A percentile compares a stretch with the other conserved stretches of the same genome.
Conservation (phyloP, 192 early-diverging fungal species). For the Phycomyces blakesleeanus region DNA sequence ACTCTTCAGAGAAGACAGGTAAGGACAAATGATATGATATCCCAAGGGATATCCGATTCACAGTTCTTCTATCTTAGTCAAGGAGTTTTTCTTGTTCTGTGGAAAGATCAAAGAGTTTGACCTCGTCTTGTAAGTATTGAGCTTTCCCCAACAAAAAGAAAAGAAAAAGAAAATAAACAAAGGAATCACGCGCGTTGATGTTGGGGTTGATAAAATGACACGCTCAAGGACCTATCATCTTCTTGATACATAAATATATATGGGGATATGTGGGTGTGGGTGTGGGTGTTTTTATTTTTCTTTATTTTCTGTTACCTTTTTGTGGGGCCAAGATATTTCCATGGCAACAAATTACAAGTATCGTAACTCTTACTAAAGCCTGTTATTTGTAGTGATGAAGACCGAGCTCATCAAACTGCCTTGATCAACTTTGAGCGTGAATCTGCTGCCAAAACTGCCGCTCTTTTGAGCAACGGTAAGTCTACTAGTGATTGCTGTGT, state of each 20-base stretch:
- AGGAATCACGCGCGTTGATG: no score
- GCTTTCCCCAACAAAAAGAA: not conserved
- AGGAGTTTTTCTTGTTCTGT: slow-evolving; percentile 66
- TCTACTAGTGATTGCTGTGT: not conserved
- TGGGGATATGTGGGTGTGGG: no score
- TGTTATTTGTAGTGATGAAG: slow-evolving; percentile 49
- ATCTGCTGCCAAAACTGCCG: slow-evolving; percentile 61
- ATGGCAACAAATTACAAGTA: no score
- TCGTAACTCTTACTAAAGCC: no score
- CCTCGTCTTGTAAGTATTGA: slow-evolving; percentile 46
- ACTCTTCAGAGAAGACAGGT: slow-evolving; percentile 58
- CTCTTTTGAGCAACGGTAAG: slow-evolving; percentile 52
- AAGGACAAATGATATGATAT: slow-evolving; percentile 14
- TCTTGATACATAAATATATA: no score
- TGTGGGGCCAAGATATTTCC: no score
- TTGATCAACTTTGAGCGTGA: slow-evolving; percentile 55
- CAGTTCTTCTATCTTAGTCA: slow-evolving; percentile 40
- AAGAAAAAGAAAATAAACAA: no score
- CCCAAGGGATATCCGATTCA: not conserved
- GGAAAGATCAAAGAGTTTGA: slow-evolving; percentile 63
- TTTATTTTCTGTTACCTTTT: no score
- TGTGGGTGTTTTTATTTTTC: no score
- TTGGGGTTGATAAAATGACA: no score
- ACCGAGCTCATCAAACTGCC: slow-evolving; percentile 45
- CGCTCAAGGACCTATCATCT: no score